These are phyloP conservation scores for Gymnopilus junonius DNA, from an alignment of 768 basidiomycete species.

Conservation along the genomic window DNA sequence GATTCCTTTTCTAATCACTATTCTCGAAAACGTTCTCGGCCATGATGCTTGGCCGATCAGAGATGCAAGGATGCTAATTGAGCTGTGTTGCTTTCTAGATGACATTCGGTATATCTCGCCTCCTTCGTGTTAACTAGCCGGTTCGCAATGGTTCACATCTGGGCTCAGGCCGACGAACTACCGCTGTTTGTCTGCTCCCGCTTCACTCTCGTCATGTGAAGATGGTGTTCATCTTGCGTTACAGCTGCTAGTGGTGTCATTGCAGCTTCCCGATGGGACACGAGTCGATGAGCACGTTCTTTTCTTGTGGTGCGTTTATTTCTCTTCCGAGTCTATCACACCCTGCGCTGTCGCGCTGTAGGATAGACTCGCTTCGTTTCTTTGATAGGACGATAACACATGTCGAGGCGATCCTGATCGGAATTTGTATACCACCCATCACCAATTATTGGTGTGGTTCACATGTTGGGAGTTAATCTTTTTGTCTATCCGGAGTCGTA, in stretches of 20 bases:
- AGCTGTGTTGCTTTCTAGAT: not conserved
- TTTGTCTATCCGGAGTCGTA: not conserved
- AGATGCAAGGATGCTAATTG: not conserved
- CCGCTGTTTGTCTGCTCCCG: too few species aligned
- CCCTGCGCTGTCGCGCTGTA: not conserved
- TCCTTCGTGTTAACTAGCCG: not conserved
- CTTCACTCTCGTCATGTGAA: not conserved
- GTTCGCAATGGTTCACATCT: not conserved
- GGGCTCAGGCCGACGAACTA: not conserved
- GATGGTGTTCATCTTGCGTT: not conserved
- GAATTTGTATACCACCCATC: not conserved
- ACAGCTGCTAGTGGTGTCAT: not conserved
- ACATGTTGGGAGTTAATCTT: not conserved
- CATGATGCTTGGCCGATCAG: constrained; percentile 2
- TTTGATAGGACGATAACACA: not conserved
- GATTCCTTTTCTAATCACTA: constrained; percentile 30
- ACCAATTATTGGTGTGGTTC: not conserved
- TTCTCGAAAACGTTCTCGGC: not conserved
- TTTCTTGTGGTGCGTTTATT: not conserved
- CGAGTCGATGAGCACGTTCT: not conserved
- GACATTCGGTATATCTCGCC: not conserved
- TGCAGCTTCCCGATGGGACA: not conserved
- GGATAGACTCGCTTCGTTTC: not conserved
- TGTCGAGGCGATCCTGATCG: not conserved
- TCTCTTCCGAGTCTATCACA: not conserved